These are phyloP conservation scores for Hippophae gyantsensis DNA, from an alignment of 306 rosid genomes.

Conservation along the genomic window DNA sequence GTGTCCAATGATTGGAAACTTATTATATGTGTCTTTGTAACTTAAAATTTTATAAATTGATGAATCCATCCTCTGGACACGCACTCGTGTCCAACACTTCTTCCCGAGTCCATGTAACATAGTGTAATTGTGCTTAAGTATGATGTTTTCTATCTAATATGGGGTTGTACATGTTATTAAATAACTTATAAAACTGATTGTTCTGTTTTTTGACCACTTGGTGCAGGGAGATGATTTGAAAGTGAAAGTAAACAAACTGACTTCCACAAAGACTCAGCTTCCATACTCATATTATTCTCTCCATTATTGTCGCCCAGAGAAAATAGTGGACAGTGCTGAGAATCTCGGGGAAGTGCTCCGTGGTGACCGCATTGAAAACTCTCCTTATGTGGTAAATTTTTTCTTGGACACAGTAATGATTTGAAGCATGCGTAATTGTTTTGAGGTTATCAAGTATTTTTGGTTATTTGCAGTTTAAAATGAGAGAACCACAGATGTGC, in stretches of 20 bases:
- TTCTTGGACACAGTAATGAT: not conserved
- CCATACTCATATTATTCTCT: constrained; percentile 88
- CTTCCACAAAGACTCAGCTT: constrained; percentile 96
- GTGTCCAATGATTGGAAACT: no score
- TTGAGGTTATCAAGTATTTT: constrained; percentile 14
- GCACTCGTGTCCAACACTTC: no score
- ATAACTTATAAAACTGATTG: not conserved
- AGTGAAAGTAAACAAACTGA: constrained; percentile 93
- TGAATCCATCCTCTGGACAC: no score
- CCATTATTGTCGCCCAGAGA: constrained; percentile 49
- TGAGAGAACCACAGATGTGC: constrained; percentile 92
- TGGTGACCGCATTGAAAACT: constrained; percentile 96
- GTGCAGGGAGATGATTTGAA: constrained; percentile 77
- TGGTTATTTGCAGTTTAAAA: constrained; percentile 61
- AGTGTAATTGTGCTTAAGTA: no score
- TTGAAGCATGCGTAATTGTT: constrained; percentile 9
- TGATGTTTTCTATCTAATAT: not conserved
- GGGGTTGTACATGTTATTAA: not conserved
- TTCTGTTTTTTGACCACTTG: constrained; percentile 7
- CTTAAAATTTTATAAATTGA: no score
- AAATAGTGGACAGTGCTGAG: constrained; percentile 82
- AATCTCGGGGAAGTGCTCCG: constrained; percentile 99
- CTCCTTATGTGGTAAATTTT: constrained; percentile 67
- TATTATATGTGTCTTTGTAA: no score
- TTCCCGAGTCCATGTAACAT: no score